Evolutionary conservation across 2,329 filamentous ascomycete genomes (phyloP).

Genomic region (Arthrobotrys sinensis): DNA sequence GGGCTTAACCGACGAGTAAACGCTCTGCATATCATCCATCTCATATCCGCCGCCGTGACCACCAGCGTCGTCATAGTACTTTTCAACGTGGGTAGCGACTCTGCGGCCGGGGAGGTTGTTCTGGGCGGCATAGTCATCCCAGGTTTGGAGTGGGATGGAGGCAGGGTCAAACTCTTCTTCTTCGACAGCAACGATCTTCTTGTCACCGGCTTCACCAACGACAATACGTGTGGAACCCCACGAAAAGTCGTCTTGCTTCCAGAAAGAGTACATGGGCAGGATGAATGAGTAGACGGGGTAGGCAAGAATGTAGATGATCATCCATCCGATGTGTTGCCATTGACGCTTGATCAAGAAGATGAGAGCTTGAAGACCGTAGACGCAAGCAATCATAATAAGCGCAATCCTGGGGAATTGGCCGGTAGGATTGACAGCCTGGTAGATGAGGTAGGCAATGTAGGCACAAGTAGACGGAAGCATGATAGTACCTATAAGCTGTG

Average conservation of each 20-base stretch:
- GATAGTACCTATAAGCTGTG: constrained; percentile 73
- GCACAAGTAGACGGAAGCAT: constrained; percentile 90
- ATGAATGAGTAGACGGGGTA: constrained; percentile 94
- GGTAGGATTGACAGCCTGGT: constrained; percentile 77
- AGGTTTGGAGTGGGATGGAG: constrained; percentile 92
- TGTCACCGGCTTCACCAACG: constrained; percentile 91
- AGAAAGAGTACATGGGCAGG: constrained; percentile 97
- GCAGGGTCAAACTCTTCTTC: constrained; percentile 92
- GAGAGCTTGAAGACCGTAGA: constrained; percentile 94
- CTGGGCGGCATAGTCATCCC: constrained; percentile 91
- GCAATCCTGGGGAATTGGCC: constrained; percentile 89
- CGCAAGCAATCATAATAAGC: constrained; percentile 87
- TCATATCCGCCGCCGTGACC: constrained; percentile 74
- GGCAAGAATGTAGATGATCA: constrained; percentile 98
- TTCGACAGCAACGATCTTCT: constrained; percentile 87
- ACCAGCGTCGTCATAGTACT: constrained; percentile 79
- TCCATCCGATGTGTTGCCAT: constrained; percentile 99
- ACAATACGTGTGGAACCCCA: constrained; percentile 99
- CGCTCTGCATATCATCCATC: constrained; percentile 97
- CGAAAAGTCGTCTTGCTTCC: constrained; percentile 98
- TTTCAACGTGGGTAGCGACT: constrained; percentile 77
- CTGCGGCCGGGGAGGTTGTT: constrained; percentile 94
- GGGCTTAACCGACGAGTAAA: constrained; percentile 92
- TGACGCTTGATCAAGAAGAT: constrained; percentile 98
- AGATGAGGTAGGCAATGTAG: constrained; percentile 91